Evolutionary conservation across 2,329 filamentous ascomycete species (phyloP), one percentile per base, ranked within the genome.

Genomic region (Venturia effusa): DNA sequence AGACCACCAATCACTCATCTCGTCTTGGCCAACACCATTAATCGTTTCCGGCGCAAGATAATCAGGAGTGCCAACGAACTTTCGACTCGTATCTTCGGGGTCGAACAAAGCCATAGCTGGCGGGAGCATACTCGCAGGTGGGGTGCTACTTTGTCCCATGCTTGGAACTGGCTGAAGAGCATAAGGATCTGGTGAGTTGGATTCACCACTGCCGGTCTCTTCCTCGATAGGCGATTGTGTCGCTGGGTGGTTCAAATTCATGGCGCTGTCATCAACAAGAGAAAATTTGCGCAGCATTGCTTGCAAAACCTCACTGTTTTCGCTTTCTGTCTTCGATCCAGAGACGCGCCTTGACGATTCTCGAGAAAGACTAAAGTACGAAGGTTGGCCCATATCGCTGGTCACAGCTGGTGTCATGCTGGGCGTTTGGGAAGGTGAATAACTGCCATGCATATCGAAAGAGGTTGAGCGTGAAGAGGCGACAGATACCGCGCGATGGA

Each of bases 1-100:
- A 27, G 94, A 97, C 94, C 94, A 99, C 94, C 94, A 99, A 85
- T 99, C 94, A 72, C 94, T 97, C 68, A 93, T 94, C 74, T 97
- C 93, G 71, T 99, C 94, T 74, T 99, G 94, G 1, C 93, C 92
- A 68, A 92, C 87, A 61, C 95, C 94, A 68, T 91, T 92, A 72
- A 99, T 96, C 0, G 95, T 99, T 73, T 99, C 95, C 0, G 94
- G 94, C 0, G 94, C 94, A 17, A 99, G 83, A 72, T 99, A 99
- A 74, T 99, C 94, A 0, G 94, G 94, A 0, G 94, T 99, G 39
- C 94, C 94, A 10, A 99, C 94, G 70, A 99, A 99, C 45, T 91
- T 87, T 63, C 94, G 86, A 72, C 90, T 93, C 66, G 87, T 95
- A 71, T 99, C 94, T 71, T 96, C 89, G 0, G 94, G 94, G 70